These are phyloP conservation scores for Penicillium coffeae DNA, from an alignment of 495 filamentous ascomycete genomes.

Conservation along the genomic window DNA sequence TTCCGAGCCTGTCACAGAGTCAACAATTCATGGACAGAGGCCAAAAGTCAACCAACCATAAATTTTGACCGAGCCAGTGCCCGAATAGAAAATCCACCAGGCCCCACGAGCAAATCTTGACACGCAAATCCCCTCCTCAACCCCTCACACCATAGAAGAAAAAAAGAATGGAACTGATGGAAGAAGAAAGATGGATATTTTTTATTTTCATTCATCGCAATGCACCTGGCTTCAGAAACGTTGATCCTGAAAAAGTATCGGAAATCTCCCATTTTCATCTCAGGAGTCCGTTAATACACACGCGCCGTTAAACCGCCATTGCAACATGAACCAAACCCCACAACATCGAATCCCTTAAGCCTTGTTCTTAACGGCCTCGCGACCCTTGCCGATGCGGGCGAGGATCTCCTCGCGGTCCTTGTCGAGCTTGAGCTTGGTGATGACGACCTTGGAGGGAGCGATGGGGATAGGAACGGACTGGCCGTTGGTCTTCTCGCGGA, in stretches of 20 bases:
- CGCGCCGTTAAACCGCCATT: slow-evolving; percentile 36
- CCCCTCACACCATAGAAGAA: neutral
- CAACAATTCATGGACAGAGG: too few species aligned
- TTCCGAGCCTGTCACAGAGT: too few species aligned
- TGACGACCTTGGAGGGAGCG: slow-evolving; percentile 87
- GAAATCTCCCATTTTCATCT: slow-evolving; percentile 26
- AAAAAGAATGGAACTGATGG: neutral
- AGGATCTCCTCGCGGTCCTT: slow-evolving; percentile 96
- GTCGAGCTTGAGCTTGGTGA: slow-evolving; percentile 97
- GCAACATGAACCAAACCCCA: slow-evolving; percentile 35
- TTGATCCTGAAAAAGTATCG: slow-evolving; percentile 31
- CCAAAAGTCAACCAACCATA: too few species aligned
- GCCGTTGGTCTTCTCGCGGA: slow-evolving; percentile 90
- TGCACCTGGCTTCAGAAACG: slow-evolving; percentile 27
- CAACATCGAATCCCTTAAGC: slow-evolving; percentile 29
- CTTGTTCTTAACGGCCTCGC: slow-evolving; percentile 53
- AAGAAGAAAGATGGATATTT: slow-evolving; percentile 14
- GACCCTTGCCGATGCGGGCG: slow-evolving; percentile 73
- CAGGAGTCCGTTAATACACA: slow-evolving; percentile 35
- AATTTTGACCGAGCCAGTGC: neutral
- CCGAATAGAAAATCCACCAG: neutral
- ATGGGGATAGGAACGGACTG: slow-evolving; percentile 70
- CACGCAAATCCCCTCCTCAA: neutral
- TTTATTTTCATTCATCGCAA: slow-evolving; percentile 31
- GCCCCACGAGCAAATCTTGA: too few species aligned